Base-by-base conservation (phyloP, 139 green algal species). In the Zygnema cylindricum region DNA sequence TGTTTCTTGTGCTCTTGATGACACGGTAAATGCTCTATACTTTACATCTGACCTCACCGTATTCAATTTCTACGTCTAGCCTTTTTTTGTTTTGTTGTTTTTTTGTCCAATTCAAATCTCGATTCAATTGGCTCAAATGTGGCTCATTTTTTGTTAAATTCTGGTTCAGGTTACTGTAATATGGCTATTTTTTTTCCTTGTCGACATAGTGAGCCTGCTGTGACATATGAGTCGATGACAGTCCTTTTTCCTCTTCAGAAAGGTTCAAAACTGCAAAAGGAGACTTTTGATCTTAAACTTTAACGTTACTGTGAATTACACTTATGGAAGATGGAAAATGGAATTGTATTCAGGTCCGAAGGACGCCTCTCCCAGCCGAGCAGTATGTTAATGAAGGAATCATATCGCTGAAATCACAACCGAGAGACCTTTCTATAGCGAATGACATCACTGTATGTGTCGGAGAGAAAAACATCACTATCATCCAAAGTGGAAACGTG, bases 361-460 rank as follows among this genome's bases (percentile, higher is more conserved):
- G 73, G 23, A 91, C 21, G 25, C 35, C 7, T 30, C 43, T 90
- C 25, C 85, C 85, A 81, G 85, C 85, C 2, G 85, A 90, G 85
- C 78, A 89, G 85, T 90, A 88, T 77, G 30, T 2, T 7, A 77
- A 83, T 3, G 39, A 39, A 30, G 85, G n/a, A 41, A 32, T 63
- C 1, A 43, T 22, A 11, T 33, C 42, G 21, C 1, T 91, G 0
- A 81, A 57, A 2, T 69, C 33, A 36, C 82, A 90, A 22, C 87
- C 87, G 23, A 63, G 30, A 30, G 87, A 77, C 69, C 40, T 91
- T 39, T 38, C 23, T 41, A 23, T 91, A 40, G 87, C 87, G 23
- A 69, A 43, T 30, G 7, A 54, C 79, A 69, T 91, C 36, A 32
- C 33, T 32, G 3, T 91, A 43, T 42, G 81, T 41, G 32, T 82